Evolutionary conservation across 371 early-diverging fungal species (phyloP).

Genomic region (Fennellomyces sp.): DNA sequence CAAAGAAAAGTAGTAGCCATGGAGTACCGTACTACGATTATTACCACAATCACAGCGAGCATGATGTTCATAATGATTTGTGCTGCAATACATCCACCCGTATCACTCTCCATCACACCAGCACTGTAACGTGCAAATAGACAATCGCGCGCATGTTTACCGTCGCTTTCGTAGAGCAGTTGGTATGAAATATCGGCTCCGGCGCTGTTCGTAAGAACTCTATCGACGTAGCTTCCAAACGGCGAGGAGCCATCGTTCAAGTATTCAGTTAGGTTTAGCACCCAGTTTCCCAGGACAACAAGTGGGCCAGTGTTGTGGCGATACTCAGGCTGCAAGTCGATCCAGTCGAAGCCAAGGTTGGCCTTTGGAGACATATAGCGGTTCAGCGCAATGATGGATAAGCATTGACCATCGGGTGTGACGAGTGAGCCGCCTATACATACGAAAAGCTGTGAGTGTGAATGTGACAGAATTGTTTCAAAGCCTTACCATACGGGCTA

Average conservation of each 20-base stretch:
- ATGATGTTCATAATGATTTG: slow-evolving; percentile 50
- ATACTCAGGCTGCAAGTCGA: slow-evolving; percentile 28
- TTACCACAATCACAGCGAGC: slow-evolving; percentile 45
- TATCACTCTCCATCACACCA: slow-evolving; percentile 53
- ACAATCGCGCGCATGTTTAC: slow-evolving; percentile 44
- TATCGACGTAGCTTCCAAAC: slow-evolving; percentile 35
- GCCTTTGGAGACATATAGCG: slow-evolving; percentile 13
- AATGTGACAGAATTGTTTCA: slow-evolving; percentile 10
- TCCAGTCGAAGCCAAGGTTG: slow-evolving; percentile 45
- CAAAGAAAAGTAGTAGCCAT: slow-evolving; percentile 68
- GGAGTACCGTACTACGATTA: slow-evolving; percentile 55
- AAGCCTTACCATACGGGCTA: slow-evolving; percentile 48
- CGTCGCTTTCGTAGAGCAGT: slow-evolving; percentile 32
- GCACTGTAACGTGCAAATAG: slow-evolving; percentile 41
- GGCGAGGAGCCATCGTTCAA: slow-evolving; percentile 6
- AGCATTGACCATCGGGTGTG: slow-evolving; percentile 29
- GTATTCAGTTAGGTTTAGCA: slow-evolving; percentile 37
- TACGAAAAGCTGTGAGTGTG: background rate
- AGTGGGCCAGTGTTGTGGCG: slow-evolving; percentile 18
- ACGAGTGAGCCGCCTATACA: slow-evolving; percentile 28
- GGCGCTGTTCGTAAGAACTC: slow-evolving; percentile 21
- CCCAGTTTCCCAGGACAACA: slow-evolving; percentile 48
- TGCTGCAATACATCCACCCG: slow-evolving; percentile 61
- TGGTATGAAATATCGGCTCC: slow-evolving; percentile 52
- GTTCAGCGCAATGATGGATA: slow-evolving; percentile 33